Conservation (phyloP, 2,329 filamentous ascomycete genomes). For the Remersonia thermophila region DNA sequence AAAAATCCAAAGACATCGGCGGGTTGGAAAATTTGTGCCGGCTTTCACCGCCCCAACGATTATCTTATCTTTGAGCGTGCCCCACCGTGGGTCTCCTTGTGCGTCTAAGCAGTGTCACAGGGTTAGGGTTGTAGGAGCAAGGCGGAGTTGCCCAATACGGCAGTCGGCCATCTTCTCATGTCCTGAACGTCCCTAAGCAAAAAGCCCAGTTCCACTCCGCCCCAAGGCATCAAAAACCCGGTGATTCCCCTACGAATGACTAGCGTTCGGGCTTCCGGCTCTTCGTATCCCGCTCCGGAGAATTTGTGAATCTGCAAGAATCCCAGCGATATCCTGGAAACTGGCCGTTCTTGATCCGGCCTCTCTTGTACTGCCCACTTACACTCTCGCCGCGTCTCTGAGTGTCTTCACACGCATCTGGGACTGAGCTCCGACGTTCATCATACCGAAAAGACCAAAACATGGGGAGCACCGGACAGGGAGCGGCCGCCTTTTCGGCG, state of each 20-base stretch:
- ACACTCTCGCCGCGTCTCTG: too few species aligned
- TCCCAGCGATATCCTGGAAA: too few species aligned
- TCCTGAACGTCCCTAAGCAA: not conserved
- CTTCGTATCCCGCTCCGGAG: too few species aligned
- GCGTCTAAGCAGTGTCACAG: not conserved
- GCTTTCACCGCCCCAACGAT: slow-evolving; percentile 17
- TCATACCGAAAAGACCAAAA: not conserved
- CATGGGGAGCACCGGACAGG: slow-evolving; percentile 15
- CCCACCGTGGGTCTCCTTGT: slow-evolving; percentile 9
- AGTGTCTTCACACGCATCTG: too few species aligned
- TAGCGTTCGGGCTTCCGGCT: too few species aligned
- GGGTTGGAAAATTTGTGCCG: slow-evolving; percentile 13
- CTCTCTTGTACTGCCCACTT: not conserved
- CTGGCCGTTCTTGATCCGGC: too few species aligned
- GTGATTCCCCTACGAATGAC: too few species aligned
- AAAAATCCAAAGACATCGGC: slow-evolving; percentile 16
- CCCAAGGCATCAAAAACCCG: too few species aligned
- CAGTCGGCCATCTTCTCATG: not conserved
- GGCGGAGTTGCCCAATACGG: slow-evolving; percentile 11
- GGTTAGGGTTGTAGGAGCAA: slow-evolving; percentile 4
- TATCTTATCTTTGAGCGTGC: slow-evolving; percentile 6
- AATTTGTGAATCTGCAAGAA: too few species aligned
- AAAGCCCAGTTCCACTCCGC: too few species aligned
- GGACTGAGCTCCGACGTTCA: too few species aligned
- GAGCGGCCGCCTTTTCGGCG: slow-evolving; percentile 25